Evolutionary conservation across 192 early-diverging fungal genomes (phyloP).

Genomic region (Backusella morwellensis): DNA sequence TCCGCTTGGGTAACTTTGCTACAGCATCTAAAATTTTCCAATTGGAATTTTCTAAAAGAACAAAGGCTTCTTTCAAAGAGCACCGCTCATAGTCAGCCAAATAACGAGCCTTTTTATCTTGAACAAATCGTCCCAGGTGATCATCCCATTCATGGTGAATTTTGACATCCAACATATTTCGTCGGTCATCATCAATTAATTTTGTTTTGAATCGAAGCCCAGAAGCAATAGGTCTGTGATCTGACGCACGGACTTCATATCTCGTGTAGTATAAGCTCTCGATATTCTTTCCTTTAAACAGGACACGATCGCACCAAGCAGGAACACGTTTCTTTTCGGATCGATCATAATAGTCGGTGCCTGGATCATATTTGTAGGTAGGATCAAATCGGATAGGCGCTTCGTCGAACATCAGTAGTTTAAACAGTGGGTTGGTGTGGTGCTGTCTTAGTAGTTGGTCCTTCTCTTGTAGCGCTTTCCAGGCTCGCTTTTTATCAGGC

Average conservation of each 20-base stretch:
- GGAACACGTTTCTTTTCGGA: slow-evolving; percentile 93
- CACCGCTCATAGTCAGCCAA: slow-evolving; percentile 21
- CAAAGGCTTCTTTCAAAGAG: slow-evolving; percentile 3
- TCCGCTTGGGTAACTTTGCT: not conserved
- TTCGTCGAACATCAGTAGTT: slow-evolving; percentile 76
- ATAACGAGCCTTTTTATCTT: slow-evolving; percentile 23
- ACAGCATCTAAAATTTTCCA: slow-evolving; percentile 22
- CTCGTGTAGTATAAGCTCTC: slow-evolving; percentile 58
- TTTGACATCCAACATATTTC: slow-evolving; percentile 43
- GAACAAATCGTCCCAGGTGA: slow-evolving; percentile 28
- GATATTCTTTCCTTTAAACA: slow-evolving; percentile 53
- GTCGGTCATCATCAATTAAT: slow-evolving; percentile 49
- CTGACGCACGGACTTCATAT: slow-evolving; percentile 69
- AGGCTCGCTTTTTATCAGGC: slow-evolving; percentile 31
- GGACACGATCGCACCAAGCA: slow-evolving; percentile 95
- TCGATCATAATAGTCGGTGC: slow-evolving; percentile 82
- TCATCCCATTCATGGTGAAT: slow-evolving; percentile 48
- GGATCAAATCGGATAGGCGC: slow-evolving; percentile 80
- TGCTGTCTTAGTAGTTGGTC: slow-evolving; percentile 62
- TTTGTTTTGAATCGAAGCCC: slow-evolving; percentile 65
- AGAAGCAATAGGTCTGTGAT: slow-evolving; percentile 84
- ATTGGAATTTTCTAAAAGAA: slow-evolving; percentile 1
- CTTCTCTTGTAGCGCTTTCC: slow-evolving; percentile 52
- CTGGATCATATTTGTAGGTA: slow-evolving; percentile 97
- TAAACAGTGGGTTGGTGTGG: slow-evolving; percentile 64